Evolutionary conservation across 1,139 yeast species (phyloP), one percentile per base, ranked within the genome.

Genomic region (Entelexis paramagnoliae): DNA sequence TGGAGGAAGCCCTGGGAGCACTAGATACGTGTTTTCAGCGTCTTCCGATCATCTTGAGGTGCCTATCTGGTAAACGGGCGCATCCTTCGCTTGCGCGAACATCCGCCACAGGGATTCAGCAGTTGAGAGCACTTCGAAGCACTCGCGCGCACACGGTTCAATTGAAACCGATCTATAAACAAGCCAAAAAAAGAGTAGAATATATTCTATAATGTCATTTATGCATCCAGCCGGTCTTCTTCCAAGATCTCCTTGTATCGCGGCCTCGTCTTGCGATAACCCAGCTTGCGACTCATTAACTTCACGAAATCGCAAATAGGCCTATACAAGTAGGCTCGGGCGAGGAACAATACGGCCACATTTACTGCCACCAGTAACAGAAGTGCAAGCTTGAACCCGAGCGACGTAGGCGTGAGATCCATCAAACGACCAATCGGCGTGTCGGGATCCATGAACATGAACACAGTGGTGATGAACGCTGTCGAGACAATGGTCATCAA

Each of bases 351-450:
- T 0, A 72, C 66, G 1, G 64, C 67, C 51, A 79, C 76, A 63
- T 88, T 87, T 29, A 73, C 50, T 0, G 69, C 56, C 0, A 80
- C 78, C 46, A 74, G 60, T 0, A 71, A 46, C 4, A 82, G 51
- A 20, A 88, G 72, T 19, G 72, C 60, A 28, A 72, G 40, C 61
- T 81, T 81, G 66, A 83, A 81, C 4, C 64, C 60, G 2, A 59
- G 46, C 0, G 86, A 72, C 38, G 84, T 71, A 51, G 74, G 68
- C 0, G 95, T 83, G 61, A 91, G 70, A 64, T 87, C 93, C 80
- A 89, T 81, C 58, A 85, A 69, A 4, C 71, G 66, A 0, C 93
- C 95, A 57, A 81, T 64, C 63, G 71, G 64, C 0, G 82, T 71
- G 13, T 73, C 71, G 7, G 76, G 73, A 46, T 62, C 59, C 7